These are phyloP conservation scores for Jamesozyma piceae DNA, from an alignment of 805 yeast species.

Conservation along the genomic window DNA sequence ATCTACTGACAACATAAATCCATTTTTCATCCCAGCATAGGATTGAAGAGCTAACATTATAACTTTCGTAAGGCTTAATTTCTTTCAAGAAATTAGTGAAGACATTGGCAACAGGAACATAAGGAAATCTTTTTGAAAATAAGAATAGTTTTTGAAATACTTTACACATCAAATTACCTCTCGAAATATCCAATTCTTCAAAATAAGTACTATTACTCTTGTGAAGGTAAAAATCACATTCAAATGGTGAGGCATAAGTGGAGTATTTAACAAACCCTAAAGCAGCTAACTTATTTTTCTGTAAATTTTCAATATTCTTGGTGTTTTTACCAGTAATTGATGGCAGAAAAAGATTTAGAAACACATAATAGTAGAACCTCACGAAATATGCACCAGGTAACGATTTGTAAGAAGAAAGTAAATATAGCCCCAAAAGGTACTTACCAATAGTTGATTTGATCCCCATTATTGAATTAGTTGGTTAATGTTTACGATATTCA, in stretches of 20 bases:
- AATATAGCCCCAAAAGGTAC: conserved; percentile 10
- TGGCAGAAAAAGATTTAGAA: conserved; percentile 36
- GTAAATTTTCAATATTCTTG: conserved; percentile 14
- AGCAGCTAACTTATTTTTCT: conserved; percentile 16
- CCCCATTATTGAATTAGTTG: conserved; percentile 1
- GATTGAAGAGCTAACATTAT: conserved; percentile 47
- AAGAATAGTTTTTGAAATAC: conserved; percentile 50
- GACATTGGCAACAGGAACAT: conserved; percentile 69
- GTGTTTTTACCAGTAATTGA: conserved; percentile 20
- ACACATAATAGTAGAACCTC: conserved; percentile 47
- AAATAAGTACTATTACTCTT: conserved; percentile 83
- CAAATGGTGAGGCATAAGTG: conserved; percentile 64
- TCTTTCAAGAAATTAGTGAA: conserved; percentile 62
- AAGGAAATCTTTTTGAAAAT: conserved; percentile 40
- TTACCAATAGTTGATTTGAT: conserved; percentile 8
- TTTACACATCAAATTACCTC: conserved; percentile 51
- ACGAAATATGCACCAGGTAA: conserved; percentile 58
- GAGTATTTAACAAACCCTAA: conserved; percentile 37
- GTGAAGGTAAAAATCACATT: conserved; percentile 80
- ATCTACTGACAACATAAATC: conserved; percentile 62
- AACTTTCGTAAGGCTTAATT: conserved; percentile 56
- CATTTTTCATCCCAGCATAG: conserved; percentile 84
- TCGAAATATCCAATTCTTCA: conserved; percentile 67
- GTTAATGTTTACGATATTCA: neutral
- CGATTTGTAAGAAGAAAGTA: conserved; percentile 40